A percentile compares a stretch with the other conserved stretches of the same genome.
These are phyloP conservation scores for Claviceps arundinis DNA, from an alignment of 2,329 filamentous ascomycete genomes.

Conservation along the genomic window DNA sequence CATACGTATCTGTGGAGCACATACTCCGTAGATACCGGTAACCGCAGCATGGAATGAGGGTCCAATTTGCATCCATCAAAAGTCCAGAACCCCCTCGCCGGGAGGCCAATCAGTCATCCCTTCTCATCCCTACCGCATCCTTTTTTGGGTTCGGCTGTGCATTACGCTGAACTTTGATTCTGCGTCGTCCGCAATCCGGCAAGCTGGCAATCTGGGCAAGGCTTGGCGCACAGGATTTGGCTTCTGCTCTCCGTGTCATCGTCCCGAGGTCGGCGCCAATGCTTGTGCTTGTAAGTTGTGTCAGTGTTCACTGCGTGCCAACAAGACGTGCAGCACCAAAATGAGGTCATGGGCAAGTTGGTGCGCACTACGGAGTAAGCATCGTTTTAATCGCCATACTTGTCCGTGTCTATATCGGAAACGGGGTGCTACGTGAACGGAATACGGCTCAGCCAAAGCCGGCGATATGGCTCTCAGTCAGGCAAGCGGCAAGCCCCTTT, in stretches of 20 bases:
- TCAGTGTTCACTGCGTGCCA: neutral
- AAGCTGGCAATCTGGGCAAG: neutral
- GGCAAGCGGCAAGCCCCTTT: neutral
- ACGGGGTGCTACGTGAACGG: neutral
- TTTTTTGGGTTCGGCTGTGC: neutral
- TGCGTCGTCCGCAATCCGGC: neutral
- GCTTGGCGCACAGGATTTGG: neutral
- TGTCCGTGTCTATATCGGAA: neutral
- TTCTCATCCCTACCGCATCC: neutral
- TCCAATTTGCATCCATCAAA: neutral
- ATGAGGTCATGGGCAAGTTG: neutral
- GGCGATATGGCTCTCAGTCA: neutral
- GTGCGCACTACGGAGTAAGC: neutral
- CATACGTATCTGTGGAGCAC: too few relatives aligned
- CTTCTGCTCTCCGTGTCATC: neutral
- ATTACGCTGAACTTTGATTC: neutral
- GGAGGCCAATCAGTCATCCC: neutral
- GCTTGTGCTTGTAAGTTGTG: neutral
- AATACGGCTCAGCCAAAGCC: neutral
- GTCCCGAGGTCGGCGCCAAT: neutral
- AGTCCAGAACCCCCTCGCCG: neutral
- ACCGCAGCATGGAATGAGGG: neutral
- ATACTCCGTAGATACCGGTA: too few relatives aligned
- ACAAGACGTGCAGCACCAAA: neutral
- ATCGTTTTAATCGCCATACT: neutral